Evolutionary conservation across 345 rosid species (phyloP), one percentile per base, ranked within the genome.

Genomic region (Salix viminalis): DNA sequence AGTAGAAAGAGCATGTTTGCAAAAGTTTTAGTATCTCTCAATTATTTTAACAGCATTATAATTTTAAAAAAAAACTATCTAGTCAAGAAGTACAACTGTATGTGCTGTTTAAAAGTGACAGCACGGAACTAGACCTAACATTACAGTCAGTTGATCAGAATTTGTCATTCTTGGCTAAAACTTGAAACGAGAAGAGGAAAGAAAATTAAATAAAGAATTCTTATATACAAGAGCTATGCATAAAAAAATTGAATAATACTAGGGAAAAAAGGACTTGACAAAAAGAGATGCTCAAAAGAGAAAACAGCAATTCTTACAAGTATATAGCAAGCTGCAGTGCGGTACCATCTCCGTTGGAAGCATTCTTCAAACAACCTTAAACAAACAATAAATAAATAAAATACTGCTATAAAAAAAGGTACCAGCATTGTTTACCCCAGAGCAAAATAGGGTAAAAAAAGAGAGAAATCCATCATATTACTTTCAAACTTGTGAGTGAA

Each of bases 251-350:
- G 6, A 14, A 65, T 5, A 15, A 30, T 16, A 14, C 41, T 41
- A 10, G 44, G 13, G 12, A 10, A 41, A 41, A 15, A 13, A 8
- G 46, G 39, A 46, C 11, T 0, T 37, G 30, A 56, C 30, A 26
- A 30, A 61, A 46, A 32, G 28, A 36, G 18, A 48, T 41, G 79
- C 24, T 73, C 28, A 58, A 58, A 58, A 58, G 76, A 79, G 46
- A 81, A 83, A 52, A 32, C 68, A 18, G 37, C 21, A 23, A 71
- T 62, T 76, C 96, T 91, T 87, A 96, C 98, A 83, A 96, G 97
- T 79, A 96, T 93, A 85, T 93, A 93, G 88, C 99, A 93, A 44
- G 99, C 99, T 66, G 98, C 98, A 44, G 99, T 96, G 34, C 98
- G 97, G 65, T 92, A 96, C 99, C 99, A 96, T 84, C 99, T 92